Conservation (phyloP, 768 basidiomycete species). For the Lenzites betulinus region DNA sequence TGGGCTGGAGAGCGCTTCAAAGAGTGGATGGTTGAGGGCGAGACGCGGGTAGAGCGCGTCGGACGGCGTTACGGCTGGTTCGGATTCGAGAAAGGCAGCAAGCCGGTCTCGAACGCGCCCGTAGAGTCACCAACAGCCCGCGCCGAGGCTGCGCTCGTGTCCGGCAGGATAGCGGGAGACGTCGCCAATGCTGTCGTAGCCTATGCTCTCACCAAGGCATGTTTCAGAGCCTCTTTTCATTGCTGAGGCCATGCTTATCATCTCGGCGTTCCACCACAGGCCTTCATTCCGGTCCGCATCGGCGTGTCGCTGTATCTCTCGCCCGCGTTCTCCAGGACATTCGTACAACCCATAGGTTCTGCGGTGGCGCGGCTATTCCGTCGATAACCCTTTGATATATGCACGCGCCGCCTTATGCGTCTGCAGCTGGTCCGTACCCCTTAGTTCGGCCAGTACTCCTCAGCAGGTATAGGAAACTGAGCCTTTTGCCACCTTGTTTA, state of each 20-base stretch:
- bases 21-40: slow-evolving; percentile 78
- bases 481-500: too few relatives aligned
- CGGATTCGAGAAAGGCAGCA: slow-evolving; percentile 61
- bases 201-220: slow-evolving; percentile 78
- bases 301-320: slow-evolving; percentile 71
- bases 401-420: not conserved
- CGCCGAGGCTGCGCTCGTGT: slow-evolving; percentile 6
- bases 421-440: not conserved
- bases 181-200: slow-evolving; percentile 83
- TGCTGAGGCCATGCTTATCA: too few relatives aligned
- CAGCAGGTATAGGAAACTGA: too few relatives aligned
- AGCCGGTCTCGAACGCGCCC: not conserved
- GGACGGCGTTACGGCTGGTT: slow-evolving; percentile 80
- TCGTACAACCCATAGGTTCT: slow-evolving; percentile 58
- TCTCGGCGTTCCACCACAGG: slow-evolving; percentile 42
- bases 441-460: not conserved
- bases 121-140: not conserved
- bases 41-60: slow-evolving; percentile 66
- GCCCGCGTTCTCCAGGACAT: slow-evolving; percentile 66
- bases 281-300: slow-evolving; percentile 71
- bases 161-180: slow-evolving; percentile 60
- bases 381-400: not conserved
- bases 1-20: slow-evolving; percentile 42
- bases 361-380: slow-evolving; percentile 9
- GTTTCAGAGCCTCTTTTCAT: not conserved